phyloP scores from a whole-genome alignment of 345 rosid species.

The Linum trigynum region DNA sequence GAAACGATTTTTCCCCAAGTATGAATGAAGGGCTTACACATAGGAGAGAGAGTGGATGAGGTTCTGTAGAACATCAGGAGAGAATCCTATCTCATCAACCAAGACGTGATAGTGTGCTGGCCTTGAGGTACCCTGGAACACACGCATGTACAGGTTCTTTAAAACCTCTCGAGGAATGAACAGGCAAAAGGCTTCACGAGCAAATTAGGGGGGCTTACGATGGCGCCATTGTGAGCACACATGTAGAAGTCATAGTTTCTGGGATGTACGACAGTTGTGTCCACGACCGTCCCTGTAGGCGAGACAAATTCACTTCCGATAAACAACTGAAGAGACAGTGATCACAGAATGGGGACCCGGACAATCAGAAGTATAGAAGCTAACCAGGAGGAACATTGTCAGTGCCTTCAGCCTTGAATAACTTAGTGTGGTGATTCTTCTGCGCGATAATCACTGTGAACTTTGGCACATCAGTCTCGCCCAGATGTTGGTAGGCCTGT shows the following conservation, averaged over 20 bases:
- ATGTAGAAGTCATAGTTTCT: constrained; percentile 22
- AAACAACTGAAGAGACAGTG: background rate
- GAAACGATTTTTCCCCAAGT: background rate
- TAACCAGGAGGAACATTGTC: constrained; percentile 35
- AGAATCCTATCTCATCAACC: constrained; percentile 21
- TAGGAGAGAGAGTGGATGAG: constrained; percentile 23
- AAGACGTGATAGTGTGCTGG: constrained; percentile 26
- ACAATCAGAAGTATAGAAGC: background rate
- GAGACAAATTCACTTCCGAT: background rate
- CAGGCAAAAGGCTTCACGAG: no score
- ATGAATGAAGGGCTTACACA: constrained; percentile 12
- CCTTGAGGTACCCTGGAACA: constrained; percentile 20
- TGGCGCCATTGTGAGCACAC: constrained; percentile 21
- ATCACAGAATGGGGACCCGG: background rate
- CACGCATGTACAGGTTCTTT: no score
- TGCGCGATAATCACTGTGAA: constrained; percentile 27
- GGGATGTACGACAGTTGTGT: constrained; percentile 19
- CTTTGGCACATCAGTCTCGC: constrained; percentile 19
- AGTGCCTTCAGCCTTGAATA: constrained; percentile 20
- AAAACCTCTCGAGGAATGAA: background rate
- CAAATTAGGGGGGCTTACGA: constrained; percentile 8
- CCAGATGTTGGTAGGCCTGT: constrained; percentile 28
- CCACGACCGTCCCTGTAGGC: constrained; percentile 35
- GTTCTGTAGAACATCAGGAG: constrained; percentile 21
- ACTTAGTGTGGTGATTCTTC: constrained; percentile 31